Evolutionary conservation across 1,139 yeast genomes (phyloP), one percentile per base, ranked within the genome.

Genomic region (Candida sp.): DNA sequence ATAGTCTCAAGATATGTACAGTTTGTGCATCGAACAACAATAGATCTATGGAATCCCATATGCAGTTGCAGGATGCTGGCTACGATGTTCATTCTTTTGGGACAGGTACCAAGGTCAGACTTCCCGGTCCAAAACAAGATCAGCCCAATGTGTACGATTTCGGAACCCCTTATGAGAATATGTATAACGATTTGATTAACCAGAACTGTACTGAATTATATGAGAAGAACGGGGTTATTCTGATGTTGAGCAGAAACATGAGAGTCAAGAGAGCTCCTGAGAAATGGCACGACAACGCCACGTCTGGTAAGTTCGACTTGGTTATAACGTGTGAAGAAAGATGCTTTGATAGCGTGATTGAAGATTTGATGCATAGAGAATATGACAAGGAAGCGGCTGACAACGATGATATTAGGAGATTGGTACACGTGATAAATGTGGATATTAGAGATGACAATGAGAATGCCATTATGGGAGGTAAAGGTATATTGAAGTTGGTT

Each of bases 21-120:
- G 99, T 94, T 12, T 94, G 99, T 82, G 99, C 99, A 1, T 90
- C 98, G 27, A 94, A 94, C 66, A 90, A 92, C 65, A 94, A 93
- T 66, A 80, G 98, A 69, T 92, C 98, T 1, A 96, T 94, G 99
- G 98, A 93, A 67, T 96, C 98, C 0, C 99, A 96, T 66, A 85
- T 85, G 59, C 96, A 92, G 53, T 78, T 96, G 49, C 79, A 81
- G 63, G 94, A 92, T 52, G 96, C 96, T 2, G 99, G 99, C 0
- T 96, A 81, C 65, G 77, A 84, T 57, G 98, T 96, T 26, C 75
- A 86, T 49, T 92, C 98, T 7, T 94, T 87, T 67, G 99, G 99
- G 50, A 96, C 99, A 0, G 99, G 99, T 17, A 88, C 97, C 1
- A 94, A 96, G 0, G 99, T 96, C 32, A 78, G 98, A 60, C 78